Evolutionary conservation across 2,329 filamentous ascomycete genomes (phyloP).

Genomic region (Cladosporium sp.): DNA sequence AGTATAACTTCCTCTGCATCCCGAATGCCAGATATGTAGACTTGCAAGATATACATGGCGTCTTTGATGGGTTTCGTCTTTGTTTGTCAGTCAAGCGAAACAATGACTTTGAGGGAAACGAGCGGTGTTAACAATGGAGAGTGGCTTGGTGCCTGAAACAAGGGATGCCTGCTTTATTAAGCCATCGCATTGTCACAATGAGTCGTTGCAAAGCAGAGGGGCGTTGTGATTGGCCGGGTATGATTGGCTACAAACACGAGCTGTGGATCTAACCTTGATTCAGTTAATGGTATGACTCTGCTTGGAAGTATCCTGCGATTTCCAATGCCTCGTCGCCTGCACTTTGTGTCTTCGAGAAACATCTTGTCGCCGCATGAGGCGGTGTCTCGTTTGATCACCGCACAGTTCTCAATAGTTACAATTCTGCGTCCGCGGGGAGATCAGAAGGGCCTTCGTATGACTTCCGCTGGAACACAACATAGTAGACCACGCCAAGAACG

Average conservation of each 20-base stretch:
- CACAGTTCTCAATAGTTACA: not conserved
- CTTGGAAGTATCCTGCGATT: not conserved
- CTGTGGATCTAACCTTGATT: not conserved
- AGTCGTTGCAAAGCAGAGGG: not conserved
- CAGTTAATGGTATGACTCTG: not conserved
- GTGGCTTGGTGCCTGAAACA: not conserved
- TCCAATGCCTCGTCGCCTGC: not conserved
- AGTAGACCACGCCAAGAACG: conserved; percentile 45
- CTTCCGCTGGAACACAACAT: conserved; percentile 44
- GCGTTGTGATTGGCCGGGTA: not conserved
- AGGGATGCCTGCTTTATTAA: not conserved
- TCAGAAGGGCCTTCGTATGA: conserved; percentile 30
- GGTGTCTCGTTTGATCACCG: not conserved
- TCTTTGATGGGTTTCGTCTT: not conserved
- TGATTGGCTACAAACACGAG: not conserved
- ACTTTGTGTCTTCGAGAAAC: not conserved
- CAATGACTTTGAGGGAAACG: not conserved
- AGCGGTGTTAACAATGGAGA: not conserved
- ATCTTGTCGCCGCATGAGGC: not conserved
- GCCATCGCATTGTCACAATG: not conserved
- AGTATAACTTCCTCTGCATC: not conserved
- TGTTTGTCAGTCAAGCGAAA: not conserved
- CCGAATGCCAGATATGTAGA: not conserved
- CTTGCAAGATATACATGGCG: not conserved
- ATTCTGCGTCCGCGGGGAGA: not conserved